Evolutionary conservation across 169 alveolate genomes (phyloP), one percentile per base, ranked within the genome.

Genomic region (Plasmodium chabaudi): DNA sequence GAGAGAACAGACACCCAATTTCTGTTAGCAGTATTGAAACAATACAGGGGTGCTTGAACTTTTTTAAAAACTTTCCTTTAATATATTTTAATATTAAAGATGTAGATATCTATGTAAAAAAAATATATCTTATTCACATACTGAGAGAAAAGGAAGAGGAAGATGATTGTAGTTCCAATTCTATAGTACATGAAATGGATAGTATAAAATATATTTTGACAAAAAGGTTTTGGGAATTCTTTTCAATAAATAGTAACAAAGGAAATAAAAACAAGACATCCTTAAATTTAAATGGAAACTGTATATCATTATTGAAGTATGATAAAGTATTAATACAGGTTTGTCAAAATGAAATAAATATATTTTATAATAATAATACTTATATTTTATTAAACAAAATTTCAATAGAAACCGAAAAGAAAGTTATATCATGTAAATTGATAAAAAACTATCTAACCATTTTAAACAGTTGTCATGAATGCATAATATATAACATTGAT

Each of bases 261-360:
- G 9, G n/a, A 9, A 68, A 19, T 9, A 73, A 13, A 9, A 46
- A 19, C 1, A 73, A 44, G 12, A 77, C 77, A 7, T 9, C 53
- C 34, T n/a, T 77, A 49, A 77, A 56, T 63, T 34, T 77, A 44
- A 57, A 63, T n/a, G 71, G 44, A 3, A 47, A 17, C 10, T 63
- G 56, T 15, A 51, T 77, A 64, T 42, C 46, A 5, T 5, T 77
- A 9, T 13, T 64, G 27, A 63, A 56, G 19, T 77, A 17, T 64
- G 63, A 77, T 12, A 4, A 13, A 12, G n/a, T 64, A 19, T 25
- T 77, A 63, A n/a, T 63, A 17, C 88, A 77, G 57, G 59, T 64
- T 6, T 77, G 88, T 23, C 44, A 51, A 53, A 17, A 77, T 19
- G 71, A 77, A 56, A 77, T 77, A 39, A 63, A 77, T 46, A 17